Conservation (phyloP, 2,329 filamentous ascomycete genomes). For the Neopestalotiopsis rosae region DNA sequence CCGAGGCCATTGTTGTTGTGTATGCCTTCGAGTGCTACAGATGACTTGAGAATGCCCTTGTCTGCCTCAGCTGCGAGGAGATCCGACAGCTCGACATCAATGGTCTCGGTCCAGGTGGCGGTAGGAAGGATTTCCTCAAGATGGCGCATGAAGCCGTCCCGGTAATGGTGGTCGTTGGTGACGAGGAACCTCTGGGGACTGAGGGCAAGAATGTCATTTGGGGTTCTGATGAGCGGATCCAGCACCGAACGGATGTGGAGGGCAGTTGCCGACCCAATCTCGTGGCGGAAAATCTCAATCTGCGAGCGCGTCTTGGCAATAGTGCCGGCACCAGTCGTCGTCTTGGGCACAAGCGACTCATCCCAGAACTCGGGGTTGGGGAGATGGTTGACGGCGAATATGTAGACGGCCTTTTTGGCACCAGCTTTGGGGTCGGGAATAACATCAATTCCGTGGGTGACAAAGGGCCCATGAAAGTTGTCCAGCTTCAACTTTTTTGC, state of each 20-base stretch:
- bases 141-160: slow-evolving; percentile 49
- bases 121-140: slow-evolving; percentile 51
- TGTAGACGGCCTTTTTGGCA: slow-evolving; percentile 53
- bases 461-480: slow-evolving; percentile 57
- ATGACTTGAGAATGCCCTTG: slow-evolving; percentile 43
- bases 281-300: slow-evolving; percentile 63
- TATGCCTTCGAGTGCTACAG: slow-evolving; percentile 48
- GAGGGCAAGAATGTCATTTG: slow-evolving; percentile 61
- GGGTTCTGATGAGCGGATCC: slow-evolving; percentile 59
- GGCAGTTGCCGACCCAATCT: slow-evolving; percentile 44
- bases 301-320: slow-evolving; percentile 53
- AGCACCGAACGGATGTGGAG: slow-evolving; percentile 57
- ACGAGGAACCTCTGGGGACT: slow-evolving; percentile 57
- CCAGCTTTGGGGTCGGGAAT: slow-evolving; percentile 50
- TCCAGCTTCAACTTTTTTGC: slow-evolving; percentile 52
- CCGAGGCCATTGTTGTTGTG: slow-evolving; percentile 64
- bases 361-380: slow-evolving; percentile 49
- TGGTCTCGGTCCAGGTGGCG: slow-evolving; percentile 52
- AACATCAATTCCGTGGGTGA: slow-evolving; percentile 67
- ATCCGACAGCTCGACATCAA: slow-evolving; percentile 47
- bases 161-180: slow-evolving; percentile 65
- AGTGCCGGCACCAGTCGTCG: slow-evolving; percentile 14
- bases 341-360: not conserved
- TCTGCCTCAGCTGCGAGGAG: slow-evolving; percentile 24
- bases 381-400: slow-evolving; percentile 65